Percentiles rank a stretch among this genome's conserved stretches.
These are phyloP conservation scores for Pterocarpus macrocarpus DNA, from an alignment of 306 rosid genomes.

Conservation along the genomic window DNA sequence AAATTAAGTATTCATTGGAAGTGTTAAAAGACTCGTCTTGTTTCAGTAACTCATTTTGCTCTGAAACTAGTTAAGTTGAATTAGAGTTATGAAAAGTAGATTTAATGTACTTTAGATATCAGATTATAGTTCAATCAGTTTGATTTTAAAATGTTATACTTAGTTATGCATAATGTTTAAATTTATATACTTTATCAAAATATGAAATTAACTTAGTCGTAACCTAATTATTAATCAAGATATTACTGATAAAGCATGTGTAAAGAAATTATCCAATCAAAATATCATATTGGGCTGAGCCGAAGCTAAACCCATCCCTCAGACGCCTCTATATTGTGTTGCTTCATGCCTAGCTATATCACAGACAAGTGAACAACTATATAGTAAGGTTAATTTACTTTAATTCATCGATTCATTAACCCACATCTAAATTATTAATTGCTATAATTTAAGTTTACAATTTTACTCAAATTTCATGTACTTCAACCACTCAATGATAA, in stretches of 20 bases:
- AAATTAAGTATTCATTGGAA: background rate
- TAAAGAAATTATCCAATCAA: no score
- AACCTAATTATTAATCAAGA: background rate
- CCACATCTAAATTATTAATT: background rate
- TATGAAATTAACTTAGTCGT: background rate
- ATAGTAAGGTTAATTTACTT: background rate
- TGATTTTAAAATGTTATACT: no score
- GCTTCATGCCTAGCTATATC: background rate
- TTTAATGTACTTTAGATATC: background rate
- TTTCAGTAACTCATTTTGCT: background rate
- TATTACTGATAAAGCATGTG: no score
- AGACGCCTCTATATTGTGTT: background rate
- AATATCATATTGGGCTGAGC: no score
- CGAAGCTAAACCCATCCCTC: no score
- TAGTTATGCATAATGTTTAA: no score
- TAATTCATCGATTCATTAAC: background rate
- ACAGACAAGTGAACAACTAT: background rate
- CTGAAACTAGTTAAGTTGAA: background rate
- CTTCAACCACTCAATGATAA: background rate
- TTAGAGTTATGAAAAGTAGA: background rate
- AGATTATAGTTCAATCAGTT: background rate
- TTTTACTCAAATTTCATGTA: background rate
- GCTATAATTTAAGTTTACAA: background rate
- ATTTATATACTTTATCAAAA: background rate
- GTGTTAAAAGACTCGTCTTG: background rate